phyloP scores from a whole-genome alignment of 257 asterid species.

The Solanum chmielewskii region DNA sequence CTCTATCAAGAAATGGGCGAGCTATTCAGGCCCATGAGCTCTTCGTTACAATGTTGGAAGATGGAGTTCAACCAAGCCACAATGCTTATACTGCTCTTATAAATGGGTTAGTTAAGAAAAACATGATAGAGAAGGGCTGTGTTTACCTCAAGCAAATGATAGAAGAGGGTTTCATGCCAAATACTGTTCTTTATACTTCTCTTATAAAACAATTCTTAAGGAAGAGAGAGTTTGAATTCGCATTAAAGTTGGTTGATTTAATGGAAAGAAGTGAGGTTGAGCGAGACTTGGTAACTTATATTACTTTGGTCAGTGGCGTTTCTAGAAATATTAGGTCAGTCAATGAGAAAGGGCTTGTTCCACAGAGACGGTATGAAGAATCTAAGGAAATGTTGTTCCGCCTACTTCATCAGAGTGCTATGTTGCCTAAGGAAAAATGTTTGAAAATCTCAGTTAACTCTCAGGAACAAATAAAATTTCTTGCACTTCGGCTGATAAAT shows the following conservation, averaged over 20 bases:
- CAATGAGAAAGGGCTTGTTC: conserved; percentile 16
- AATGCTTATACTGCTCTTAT: conserved; percentile 49
- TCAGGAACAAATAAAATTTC: conserved; percentile 18
- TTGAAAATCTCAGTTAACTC: conserved; percentile 15
- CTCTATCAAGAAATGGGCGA: conserved; percentile 41
- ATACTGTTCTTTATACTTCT: conserved; percentile 41
- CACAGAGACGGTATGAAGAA: conserved; percentile 10
- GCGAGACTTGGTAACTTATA: conserved; percentile 30
- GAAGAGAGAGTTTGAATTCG: conserved; percentile 37
- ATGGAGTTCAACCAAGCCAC: conserved; percentile 31
- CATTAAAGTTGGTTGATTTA: conserved; percentile 40
- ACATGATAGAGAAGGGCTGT: conserved; percentile 36
- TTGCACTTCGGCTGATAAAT: conserved; percentile 22
- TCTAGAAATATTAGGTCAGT: conserved; percentile 27
- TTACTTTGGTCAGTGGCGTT: conserved; percentile 40
- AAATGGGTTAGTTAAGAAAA: conserved; percentile 44
- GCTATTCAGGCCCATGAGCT: conserved; percentile 28
- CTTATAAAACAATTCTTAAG: conserved; percentile 46
- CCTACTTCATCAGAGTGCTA: conserved; percentile 18
- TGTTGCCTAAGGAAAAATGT: conserved; percentile 3
- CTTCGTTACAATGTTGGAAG: conserved; percentile 31
- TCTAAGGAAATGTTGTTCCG: conserved; percentile 29
- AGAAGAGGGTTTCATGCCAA: conserved; percentile 46
- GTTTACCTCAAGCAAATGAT: conserved; percentile 45
- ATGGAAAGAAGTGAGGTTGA: conserved; percentile 39